Evolutionary conservation across 139 green algal genomes (phyloP).

Genomic region (Pleodorina starrii): DNA sequence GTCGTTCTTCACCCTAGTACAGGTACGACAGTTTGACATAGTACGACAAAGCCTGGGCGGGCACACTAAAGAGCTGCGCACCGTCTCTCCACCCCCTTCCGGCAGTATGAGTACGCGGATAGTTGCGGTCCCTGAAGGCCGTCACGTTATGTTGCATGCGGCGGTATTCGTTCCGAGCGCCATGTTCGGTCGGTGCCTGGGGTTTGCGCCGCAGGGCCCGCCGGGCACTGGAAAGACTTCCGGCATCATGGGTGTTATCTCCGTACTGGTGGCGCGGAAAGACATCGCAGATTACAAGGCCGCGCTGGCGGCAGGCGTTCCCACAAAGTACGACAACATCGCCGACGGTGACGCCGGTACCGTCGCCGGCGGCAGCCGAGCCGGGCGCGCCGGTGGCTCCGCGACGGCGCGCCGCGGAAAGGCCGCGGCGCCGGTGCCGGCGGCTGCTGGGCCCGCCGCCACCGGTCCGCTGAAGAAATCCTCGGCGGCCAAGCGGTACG

Average conservation of each 20-base stretch:
- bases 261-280: slow-evolving; percentile 60
- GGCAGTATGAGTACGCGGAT: too few species aligned
- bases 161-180: too few species aligned
- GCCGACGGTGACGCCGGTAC: not conserved
- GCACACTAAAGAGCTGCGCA: too few species aligned
- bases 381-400: too few species aligned
- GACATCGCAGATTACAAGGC: slow-evolving; percentile 2
- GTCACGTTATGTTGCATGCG: too few species aligned
- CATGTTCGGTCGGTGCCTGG: too few species aligned
- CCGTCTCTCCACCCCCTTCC: too few species aligned
- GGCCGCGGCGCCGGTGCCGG: not conserved
- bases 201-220: slow-evolving; percentile 66
- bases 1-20: slow-evolving; percentile 34
- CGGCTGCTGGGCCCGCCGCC: not conserved
- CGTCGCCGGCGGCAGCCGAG: not conserved
- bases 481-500: slow-evolving; percentile 12
- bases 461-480: slow-evolving; percentile 29
- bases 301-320: not conserved
- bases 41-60: not conserved
- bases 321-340: not conserved
- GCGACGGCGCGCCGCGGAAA: too few species aligned
- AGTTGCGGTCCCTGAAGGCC: too few species aligned
- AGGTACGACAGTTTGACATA: not conserved
- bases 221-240: slow-evolving; percentile 83
- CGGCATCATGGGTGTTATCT: slow-evolving; percentile 75